These are phyloP conservation scores for Telfairia occidentalis DNA, from an alignment of 331 rosid genomes.

Conservation along the genomic window DNA sequence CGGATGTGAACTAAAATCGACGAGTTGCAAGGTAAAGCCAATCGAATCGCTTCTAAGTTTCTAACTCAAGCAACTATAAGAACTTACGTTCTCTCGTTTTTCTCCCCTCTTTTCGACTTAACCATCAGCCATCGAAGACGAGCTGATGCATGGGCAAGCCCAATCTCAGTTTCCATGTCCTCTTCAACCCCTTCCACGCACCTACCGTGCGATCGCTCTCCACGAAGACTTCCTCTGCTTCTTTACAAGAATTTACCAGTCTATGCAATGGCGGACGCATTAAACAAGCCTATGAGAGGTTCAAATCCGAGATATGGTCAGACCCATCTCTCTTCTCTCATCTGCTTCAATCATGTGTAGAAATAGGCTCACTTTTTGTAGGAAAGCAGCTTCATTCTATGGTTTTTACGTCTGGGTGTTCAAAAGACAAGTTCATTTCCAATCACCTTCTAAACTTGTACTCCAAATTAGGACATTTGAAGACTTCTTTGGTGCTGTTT, in stretches of 20 bases:
- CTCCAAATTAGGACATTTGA: conserved; percentile 49
- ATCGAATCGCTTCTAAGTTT: neutral
- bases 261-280: conserved; percentile 45
- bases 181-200: conserved; percentile 11
- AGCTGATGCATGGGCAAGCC: conserved; percentile 34
- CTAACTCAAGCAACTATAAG: neutral
- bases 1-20: neutral
- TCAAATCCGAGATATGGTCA: conserved; percentile 38
- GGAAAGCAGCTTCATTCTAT: conserved; percentile 65
- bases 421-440: conserved; percentile 51
- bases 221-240: conserved; percentile 12
- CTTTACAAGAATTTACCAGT: conserved; percentile 22
- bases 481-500: conserved; percentile 35
- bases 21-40: neutral
- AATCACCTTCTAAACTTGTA: conserved; percentile 70
- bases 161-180: conserved; percentile 17
- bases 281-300: conserved; percentile 41
- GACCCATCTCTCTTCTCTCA: conserved; percentile 58
- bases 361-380: conserved; percentile 31
- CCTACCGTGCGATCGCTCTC: conserved; percentile 23
- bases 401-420: conserved; percentile 57
- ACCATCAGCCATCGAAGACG: neutral
- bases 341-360: conserved; percentile 53
- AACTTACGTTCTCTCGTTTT: neutral
- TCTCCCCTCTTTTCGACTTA: neutral